Base-by-base conservation (phyloP, 345 rosid species). In the Nasturtium officinale region DNA sequence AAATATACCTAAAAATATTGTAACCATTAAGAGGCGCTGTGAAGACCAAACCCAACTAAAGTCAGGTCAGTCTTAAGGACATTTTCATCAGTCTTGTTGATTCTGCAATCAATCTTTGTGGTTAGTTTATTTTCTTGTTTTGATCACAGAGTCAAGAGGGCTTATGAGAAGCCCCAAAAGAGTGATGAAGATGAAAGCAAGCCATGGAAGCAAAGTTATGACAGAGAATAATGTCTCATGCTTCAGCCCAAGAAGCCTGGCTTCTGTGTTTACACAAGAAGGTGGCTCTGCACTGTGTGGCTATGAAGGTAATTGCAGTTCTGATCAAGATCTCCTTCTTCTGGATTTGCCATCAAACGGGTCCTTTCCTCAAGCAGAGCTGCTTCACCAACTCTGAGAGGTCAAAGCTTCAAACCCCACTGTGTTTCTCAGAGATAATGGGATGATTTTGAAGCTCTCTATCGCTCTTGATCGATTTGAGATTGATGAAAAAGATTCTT, bases 351-450 rank as follows among this genome's bases (percentile, higher is more conserved):
- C 99, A 32, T 86, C 85, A 73, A 87, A 87, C 11, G 78, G 91
- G 75, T 95, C 90, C 26, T 95, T 91, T 72, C 87, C 96, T 33
- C 92, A 90, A 77, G 97, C 98, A 29, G 99, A 95, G 80, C 91
- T 95, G 60, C 97, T 95, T 76, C 82, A 57, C 30, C 77, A 65
- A 65, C 72, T 71, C 9, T 77, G 57, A 77, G 16, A 55, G 25
- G 57, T 47, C 33, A 59, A 52, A 65, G 77, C 80, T 59, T 71
- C 20, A 65, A 40, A 17, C 58, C 26, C 25, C 75, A 62, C 9
- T 33, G 64, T 69, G 61, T 60, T 63, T 46, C 46, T 61, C 64
- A 32, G 42, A 52, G 32, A 25, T 33, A 35, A 61, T 45, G 59
- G 52, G 35, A 61, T 23, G 33, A 17, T 4, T 32, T 18, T 61